These are phyloP conservation scores for Pelargonium cotyledonis DNA, from an alignment of 441 rosid genomes.

Conservation along the genomic window DNA sequence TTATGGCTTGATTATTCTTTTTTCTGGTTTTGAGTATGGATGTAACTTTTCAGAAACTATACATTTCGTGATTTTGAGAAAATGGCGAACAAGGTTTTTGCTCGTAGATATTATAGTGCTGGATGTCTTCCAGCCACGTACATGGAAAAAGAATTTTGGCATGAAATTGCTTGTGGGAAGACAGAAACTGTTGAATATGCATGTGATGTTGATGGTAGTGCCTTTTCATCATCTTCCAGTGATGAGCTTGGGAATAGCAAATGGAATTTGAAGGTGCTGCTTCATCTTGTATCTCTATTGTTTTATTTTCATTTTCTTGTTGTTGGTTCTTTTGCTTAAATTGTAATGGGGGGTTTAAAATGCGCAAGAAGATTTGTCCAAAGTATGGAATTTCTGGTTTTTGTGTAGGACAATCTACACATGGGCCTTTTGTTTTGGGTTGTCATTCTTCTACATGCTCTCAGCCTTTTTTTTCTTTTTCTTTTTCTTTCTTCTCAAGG, in stretches of 20 bases:
- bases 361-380: constrained; percentile 1
- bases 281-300: constrained; percentile 25
- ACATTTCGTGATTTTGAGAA: constrained; percentile 95
- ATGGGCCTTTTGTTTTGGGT: not conserved
- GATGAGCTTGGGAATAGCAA: constrained; percentile 96
- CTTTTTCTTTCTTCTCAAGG: not conserved
- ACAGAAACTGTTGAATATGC: constrained; percentile 98
- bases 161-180: constrained; percentile 93
- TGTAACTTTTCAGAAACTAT: constrained; percentile 67
- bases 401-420: not conserved
- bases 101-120: constrained; percentile 89
- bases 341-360: not conserved
- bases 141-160: constrained; percentile 99
- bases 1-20: constrained; percentile 9
- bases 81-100: constrained; percentile 94
- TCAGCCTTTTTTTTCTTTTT: not conserved
- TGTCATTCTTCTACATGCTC: not conserved
- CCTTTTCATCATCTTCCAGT: constrained; percentile 79
- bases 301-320: constrained; percentile 5
- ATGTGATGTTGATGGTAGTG: constrained; percentile 99
- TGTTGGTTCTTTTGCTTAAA: constrained; percentile 8
- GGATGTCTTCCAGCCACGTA: constrained; percentile 82
- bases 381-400: not conserved
- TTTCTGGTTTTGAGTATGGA: constrained; percentile 24
- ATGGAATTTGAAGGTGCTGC: constrained; percentile 91